Conservation (phyloP, 495 filamentous ascomycete genomes). For the Annulohypoxylon moriforme region DNA sequence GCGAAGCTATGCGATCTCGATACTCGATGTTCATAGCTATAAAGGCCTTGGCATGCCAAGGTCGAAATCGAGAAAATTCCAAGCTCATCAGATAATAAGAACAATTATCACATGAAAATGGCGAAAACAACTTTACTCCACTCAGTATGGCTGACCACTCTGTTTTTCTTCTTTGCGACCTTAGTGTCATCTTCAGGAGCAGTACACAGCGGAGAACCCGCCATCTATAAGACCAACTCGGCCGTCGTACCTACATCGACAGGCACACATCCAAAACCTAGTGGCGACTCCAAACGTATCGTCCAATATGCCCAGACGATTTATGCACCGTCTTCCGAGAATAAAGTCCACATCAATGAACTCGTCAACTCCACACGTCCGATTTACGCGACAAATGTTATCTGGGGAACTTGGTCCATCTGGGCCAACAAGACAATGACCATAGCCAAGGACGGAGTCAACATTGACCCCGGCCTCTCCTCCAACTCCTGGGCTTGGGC, state of each 20-base stretch:
- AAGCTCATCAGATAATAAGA: not conserved
- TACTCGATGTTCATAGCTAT: not conserved
- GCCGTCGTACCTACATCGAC: not conserved
- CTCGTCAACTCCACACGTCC: conserved; percentile 7
- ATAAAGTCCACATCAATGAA: not conserved
- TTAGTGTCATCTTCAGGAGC: not conserved
- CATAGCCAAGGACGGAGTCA: not conserved
- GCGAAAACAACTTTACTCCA: not conserved
- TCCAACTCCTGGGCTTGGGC: not conserved
- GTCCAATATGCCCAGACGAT: conserved; percentile 6
- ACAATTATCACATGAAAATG: not conserved
- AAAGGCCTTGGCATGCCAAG: not conserved
- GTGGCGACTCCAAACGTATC: not conserved
- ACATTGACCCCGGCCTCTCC: not conserved
- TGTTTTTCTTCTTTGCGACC: not conserved
- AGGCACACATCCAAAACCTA: not conserved
- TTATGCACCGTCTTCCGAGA: conserved; percentile 1
- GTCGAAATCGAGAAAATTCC: not conserved
- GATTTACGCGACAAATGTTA: not conserved
- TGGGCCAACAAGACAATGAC: conserved; percentile 1
- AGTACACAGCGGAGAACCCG: not conserved
- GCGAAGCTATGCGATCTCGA: not conserved
- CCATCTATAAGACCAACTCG: not conserved
- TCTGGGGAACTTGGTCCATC: not conserved
- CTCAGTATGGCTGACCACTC: not conserved